phyloP scores from a whole-genome alignment of 2,329 filamentous ascomycete species.

The Fusarium nanum region DNA sequence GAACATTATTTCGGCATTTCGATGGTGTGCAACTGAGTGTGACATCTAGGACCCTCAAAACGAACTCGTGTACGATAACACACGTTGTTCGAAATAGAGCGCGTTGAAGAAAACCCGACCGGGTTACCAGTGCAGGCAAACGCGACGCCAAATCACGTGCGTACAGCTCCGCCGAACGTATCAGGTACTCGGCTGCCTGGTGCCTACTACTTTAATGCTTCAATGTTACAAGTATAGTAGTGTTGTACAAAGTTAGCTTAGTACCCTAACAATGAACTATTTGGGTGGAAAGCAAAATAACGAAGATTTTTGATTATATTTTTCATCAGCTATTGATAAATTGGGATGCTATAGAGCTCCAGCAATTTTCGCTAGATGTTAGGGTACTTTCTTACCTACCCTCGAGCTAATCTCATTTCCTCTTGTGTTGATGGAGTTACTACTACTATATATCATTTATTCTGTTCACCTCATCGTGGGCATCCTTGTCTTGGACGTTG shows the following conservation, averaged over 20 bases:
- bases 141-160: slow-evolving; percentile 41
- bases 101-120: slow-evolving; percentile 11
- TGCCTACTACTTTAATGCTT: too few relatives aligned
- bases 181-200: slow-evolving; percentile 14
- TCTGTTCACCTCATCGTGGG: background rate
- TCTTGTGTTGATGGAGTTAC: background rate
- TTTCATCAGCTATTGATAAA: background rate
- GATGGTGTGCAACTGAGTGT: background rate
- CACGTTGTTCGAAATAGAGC: slow-evolving; percentile 7
- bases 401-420: background rate
- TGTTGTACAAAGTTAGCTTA: too few relatives aligned
- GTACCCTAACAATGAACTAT: background rate
- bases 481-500: background rate
- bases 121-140: background rate
- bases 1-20: slow-evolving; percentile 12
- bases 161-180: background rate
- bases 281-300: background rate
- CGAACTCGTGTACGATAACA: background rate
- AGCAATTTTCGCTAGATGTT: background rate
- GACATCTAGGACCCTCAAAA: background rate
- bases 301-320: background rate
- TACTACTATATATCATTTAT: background rate
- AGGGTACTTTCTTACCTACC: background rate
- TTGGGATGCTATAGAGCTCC: background rate
- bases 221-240: too few relatives aligned